Conservation (phyloP, 2,329 filamentous ascomycete genomes). For the Emmonsiellopsis sp. region DNA sequence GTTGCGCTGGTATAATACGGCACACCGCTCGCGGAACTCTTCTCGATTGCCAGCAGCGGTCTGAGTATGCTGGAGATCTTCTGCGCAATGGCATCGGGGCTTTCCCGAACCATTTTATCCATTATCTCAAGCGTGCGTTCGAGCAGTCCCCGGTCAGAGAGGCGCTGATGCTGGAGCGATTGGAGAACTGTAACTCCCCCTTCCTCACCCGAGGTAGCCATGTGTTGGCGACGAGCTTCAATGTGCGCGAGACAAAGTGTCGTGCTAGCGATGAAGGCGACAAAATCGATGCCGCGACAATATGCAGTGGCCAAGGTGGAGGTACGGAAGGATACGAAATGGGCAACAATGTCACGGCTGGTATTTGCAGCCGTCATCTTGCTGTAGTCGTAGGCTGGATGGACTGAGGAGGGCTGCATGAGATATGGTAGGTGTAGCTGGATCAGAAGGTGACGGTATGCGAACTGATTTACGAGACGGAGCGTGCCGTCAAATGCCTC, state of each 20-base stretch:
- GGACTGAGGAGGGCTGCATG: constrained; percentile 29
- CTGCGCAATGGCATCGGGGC: constrained; percentile 23
- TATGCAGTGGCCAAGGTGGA: constrained; percentile 16
- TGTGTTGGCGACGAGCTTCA: constrained; percentile 11
- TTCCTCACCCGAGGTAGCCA: neutral
- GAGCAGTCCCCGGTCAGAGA: constrained; percentile 32
- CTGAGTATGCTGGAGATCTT: constrained; percentile 15
- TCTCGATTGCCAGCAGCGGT: constrained; percentile 14
- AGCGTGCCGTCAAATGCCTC: constrained; percentile 23
- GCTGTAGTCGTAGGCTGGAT: constrained; percentile 39
- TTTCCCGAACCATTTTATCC: constrained; percentile 18
- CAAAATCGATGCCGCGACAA: constrained; percentile 20
- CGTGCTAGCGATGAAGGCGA: constrained; percentile 19
- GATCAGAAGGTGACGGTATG: constrained; percentile 43
- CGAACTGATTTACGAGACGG: constrained; percentile 40
- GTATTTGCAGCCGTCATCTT: constrained; percentile 43
- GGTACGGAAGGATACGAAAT: constrained; percentile 40
- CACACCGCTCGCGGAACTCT: constrained; percentile 1
- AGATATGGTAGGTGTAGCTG: constrained; percentile 50
- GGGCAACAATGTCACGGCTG: constrained; percentile 42
- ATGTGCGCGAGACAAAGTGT: constrained; percentile 20
- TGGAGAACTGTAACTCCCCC: constrained; percentile 13
- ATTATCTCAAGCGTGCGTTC: constrained; percentile 31
- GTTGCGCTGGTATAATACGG: neutral
- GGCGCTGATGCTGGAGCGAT: constrained; percentile 29